phyloP scores from a whole-genome alignment of 768 basidiomycete species.

The Phylloporus sp. region DNA sequence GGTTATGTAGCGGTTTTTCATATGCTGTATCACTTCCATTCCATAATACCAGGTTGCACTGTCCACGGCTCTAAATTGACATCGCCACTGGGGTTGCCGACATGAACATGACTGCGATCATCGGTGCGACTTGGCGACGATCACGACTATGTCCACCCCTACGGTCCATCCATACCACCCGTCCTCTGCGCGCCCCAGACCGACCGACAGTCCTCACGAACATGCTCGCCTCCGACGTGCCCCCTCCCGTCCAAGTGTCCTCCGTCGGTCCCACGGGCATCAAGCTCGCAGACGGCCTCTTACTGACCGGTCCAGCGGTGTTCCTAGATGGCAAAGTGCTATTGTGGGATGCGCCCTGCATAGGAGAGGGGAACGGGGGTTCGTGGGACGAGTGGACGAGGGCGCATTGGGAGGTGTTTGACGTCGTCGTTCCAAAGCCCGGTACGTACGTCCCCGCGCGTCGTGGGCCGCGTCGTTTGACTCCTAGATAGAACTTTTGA shows the following conservation, averaged over 20 bases:
- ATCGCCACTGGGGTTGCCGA: background rate
- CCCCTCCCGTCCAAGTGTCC: conserved; percentile 67
- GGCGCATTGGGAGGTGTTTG: conserved; percentile 76
- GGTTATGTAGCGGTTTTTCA: background rate
- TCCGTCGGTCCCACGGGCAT: conserved; percentile 62
- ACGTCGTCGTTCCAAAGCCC: conserved; percentile 77
- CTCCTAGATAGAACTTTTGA: conserved; percentile 66
- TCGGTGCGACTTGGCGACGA: conserved; percentile 8
- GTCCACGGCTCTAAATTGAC: background rate
- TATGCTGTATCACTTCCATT: conserved; percentile 9
- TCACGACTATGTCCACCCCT: background rate
- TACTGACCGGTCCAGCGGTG: conserved; percentile 72
- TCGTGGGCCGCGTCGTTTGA: background rate
- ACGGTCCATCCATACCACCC: conserved; percentile 16
- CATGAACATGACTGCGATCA: background rate
- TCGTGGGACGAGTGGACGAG: conserved; percentile 66
- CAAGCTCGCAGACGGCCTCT: conserved; percentile 69
- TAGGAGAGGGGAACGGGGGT: background rate
- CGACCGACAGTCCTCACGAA: conserved; percentile 48
- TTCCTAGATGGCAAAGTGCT: conserved; percentile 85
- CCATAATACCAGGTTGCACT: background rate
- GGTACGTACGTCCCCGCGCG: conserved; percentile 41
- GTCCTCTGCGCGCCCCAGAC: conserved; percentile 8
- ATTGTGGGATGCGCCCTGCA: conserved; percentile 76
- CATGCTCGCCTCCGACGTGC: conserved; percentile 63